A percentile compares a stretch with the other conserved stretches of the same genome.
These are phyloP conservation scores for Rhytidhysteron rufulum DNA, from an alignment of 2,329 filamentous ascomycete species.

Conservation along the genomic window DNA sequence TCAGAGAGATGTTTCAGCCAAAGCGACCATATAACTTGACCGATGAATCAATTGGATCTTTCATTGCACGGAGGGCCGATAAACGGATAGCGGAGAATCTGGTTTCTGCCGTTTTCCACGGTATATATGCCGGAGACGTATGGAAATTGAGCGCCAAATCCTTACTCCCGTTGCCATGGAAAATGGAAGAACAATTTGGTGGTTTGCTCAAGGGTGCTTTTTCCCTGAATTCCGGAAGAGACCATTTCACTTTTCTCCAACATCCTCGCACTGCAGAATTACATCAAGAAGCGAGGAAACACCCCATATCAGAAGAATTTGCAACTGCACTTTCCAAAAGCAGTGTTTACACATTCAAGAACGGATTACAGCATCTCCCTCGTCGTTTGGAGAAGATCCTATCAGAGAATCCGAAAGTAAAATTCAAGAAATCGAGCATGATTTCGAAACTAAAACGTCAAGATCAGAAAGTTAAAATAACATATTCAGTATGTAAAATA, in stretches of 20 bases:
- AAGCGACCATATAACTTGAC: slow-evolving; percentile 33
- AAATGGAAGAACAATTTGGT: slow-evolving; percentile 47
- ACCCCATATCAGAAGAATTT: slow-evolving; percentile 32
- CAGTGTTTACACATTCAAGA: slow-evolving; percentile 43
- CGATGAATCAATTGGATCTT: slow-evolving; percentile 72
- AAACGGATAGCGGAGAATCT: slow-evolving; percentile 65
- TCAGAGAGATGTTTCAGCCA: slow-evolving; percentile 32
- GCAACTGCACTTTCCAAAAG: slow-evolving; percentile 24
- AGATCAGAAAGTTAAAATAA: too few species aligned
- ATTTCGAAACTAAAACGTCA: too few species aligned
- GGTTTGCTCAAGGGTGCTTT: slow-evolving; percentile 19
- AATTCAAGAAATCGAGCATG: too few species aligned
- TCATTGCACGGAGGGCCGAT: slow-evolving; percentile 55
- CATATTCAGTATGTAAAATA: too few species aligned
- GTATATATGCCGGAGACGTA: slow-evolving; percentile 89
- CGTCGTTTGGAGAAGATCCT: slow-evolving; percentile 33
- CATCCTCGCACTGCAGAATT: slow-evolving; percentile 18
- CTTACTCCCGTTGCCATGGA: slow-evolving; percentile 50
- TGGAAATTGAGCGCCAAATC: slow-evolving; percentile 71
- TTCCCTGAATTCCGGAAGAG: slow-evolving; percentile 11
- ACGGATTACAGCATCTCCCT: slow-evolving; percentile 40
- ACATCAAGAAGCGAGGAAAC: slow-evolving; percentile 26
- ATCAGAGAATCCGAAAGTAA: too few species aligned
- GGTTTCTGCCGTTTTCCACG: slow-evolving; percentile 72
- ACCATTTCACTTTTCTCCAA: background rate